A percentile compares a stretch with the other conserved stretches of the same genome.
Conservation (phyloP, 2,329 filamentous ascomycete species). For the Fusarium chlamydosporum region DNA sequence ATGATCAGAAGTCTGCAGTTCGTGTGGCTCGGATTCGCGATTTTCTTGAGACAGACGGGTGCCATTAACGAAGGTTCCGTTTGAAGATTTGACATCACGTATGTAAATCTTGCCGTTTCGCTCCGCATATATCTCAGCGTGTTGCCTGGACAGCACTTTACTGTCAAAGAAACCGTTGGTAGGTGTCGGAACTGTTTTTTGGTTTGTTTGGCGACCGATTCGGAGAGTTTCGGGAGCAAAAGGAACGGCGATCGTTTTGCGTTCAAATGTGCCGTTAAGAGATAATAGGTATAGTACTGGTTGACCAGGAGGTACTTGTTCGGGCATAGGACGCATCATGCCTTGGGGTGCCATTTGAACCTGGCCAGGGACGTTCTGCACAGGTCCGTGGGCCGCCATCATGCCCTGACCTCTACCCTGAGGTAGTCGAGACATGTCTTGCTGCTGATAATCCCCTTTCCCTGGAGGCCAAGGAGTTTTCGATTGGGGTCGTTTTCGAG, state of each 20-base stretch:
- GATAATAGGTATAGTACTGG: conserved; percentile 89
- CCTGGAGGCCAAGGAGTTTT: conserved; percentile 66
- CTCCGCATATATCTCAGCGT: conserved; percentile 95
- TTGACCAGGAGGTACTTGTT: conserved; percentile 73
- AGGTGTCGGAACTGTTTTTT: conserved; percentile 92
- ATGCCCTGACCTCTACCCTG: conserved; percentile 62
- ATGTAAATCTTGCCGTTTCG: conserved; percentile 92
- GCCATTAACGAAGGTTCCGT: conserved; percentile 98
- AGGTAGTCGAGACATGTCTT: conserved; percentile 64
- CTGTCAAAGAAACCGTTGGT: conserved; percentile 97
- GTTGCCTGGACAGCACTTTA: conserved; percentile 95
- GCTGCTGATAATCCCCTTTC: conserved; percentile 62
- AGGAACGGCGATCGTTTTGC: conserved; percentile 94
- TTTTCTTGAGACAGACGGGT: conserved; percentile 92
- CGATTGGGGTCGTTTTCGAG: conserved; percentile 66
- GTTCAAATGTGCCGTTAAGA: conserved; percentile 95
- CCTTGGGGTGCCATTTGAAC: conserved; percentile 61
- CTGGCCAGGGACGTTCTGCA: conserved; percentile 53
- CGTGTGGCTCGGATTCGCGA: conserved; percentile 94
- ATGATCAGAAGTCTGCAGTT: conserved; percentile 90
- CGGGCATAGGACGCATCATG: conserved; percentile 74
- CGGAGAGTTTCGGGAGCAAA: conserved; percentile 94
- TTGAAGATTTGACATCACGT: conserved; percentile 97
- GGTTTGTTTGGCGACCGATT: conserved; percentile 96
- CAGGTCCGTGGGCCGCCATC: conserved; percentile 52